Evolutionary conservation across 257 asterid species (phyloP).

Genomic region (Handroanthus guayacan): DNA sequence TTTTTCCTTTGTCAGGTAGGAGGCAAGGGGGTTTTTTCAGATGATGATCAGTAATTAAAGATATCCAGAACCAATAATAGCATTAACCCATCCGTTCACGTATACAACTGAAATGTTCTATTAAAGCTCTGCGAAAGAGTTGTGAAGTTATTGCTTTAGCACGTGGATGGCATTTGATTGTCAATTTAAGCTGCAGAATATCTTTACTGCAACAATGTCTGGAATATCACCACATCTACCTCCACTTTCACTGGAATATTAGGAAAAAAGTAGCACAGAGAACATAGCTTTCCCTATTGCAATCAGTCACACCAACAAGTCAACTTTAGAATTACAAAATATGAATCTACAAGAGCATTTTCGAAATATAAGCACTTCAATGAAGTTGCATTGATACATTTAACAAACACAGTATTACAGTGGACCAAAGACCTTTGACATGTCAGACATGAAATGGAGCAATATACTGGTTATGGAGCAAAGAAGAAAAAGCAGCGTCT

Average conservation of each 20-base stretch:
- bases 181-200: background rate
- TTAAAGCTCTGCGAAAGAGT: background rate
- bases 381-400: background rate
- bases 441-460: background rate
- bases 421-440: background rate
- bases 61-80: background rate
- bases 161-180: background rate
- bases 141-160: slow-evolving; percentile 22
- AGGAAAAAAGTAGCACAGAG: background rate
- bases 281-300: slow-evolving; percentile 1
- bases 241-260: background rate
- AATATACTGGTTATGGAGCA: background rate
- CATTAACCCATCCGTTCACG: background rate
- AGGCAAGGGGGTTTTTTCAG: background rate
- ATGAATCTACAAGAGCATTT: background rate
- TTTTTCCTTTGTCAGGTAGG: background rate
- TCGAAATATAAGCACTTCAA: background rate
- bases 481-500: background rate
- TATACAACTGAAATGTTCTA: background rate
- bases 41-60: background rate
- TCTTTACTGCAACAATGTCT: background rate
- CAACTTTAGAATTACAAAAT: background rate
- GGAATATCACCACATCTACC: background rate
- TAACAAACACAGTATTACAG: background rate
- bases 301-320: slow-evolving; percentile 11